Evolutionary conservation across 306 rosid genomes (phyloP).

Genomic region (Ormosia emarginata): DNA sequence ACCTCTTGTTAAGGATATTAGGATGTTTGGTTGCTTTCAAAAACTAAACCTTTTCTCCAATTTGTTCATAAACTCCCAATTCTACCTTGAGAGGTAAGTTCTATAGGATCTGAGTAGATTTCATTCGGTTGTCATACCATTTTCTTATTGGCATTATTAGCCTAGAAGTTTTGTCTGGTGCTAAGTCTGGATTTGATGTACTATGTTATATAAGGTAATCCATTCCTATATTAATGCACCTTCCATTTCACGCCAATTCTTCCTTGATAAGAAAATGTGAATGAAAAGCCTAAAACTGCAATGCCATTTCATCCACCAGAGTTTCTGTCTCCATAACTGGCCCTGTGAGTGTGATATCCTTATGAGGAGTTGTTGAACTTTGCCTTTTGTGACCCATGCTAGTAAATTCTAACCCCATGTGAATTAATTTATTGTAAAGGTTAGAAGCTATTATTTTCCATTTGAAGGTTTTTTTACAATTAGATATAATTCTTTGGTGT

Average conservation of each 20-base stretch:
- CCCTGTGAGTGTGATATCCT: constrained; percentile 21
- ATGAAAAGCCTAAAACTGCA: constrained; percentile 24
- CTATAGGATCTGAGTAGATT: background rate
- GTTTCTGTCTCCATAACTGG: constrained; percentile 27
- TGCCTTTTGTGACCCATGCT: constrained; percentile 27
- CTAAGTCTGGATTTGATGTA: constrained; percentile 2
- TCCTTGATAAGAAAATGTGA: constrained; percentile 2
- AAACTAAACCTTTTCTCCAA: constrained; percentile 7
- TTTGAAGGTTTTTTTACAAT: constrained; percentile 15
- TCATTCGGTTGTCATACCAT: background rate
- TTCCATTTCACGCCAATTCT: constrained; percentile 16
- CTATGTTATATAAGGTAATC: constrained; percentile 1
- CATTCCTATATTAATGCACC: background rate
- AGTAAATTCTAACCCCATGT: constrained; percentile 25
- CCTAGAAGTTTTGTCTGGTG: constrained; percentile 4
- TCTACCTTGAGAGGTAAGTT: background rate
- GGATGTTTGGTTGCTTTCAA: background rate
- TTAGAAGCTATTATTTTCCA: constrained; percentile 14
- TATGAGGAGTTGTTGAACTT: constrained; percentile 36
- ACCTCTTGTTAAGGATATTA: background rate
- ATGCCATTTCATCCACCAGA: constrained; percentile 31
- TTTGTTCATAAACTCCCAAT: background rate
- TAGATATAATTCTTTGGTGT: background rate
- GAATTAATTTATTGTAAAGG: constrained; percentile 24
- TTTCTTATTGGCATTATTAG: constrained; percentile 11